Evolutionary conservation across 148 eudicot species (phyloP), one percentile per base, ranked within the genome.

Genomic region (Rhododendron vialii): DNA sequence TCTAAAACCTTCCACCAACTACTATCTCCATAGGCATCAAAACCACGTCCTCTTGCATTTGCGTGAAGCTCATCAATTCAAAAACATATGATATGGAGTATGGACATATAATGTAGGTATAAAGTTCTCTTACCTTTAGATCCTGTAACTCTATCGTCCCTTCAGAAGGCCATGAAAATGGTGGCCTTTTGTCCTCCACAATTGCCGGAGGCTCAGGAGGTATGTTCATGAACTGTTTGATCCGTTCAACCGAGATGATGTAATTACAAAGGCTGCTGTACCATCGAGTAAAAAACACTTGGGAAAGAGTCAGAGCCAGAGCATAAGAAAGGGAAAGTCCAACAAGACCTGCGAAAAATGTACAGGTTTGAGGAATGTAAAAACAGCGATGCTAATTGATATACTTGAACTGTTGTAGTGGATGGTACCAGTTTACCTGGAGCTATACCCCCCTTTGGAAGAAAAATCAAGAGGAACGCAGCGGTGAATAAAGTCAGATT

Each of bases 271-370:
- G 87, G 81, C 85, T 92, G 88, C 95, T 88, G 82, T 90, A 91
- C 92, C 91, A 93, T 74, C 92, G 82, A 26, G 86, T 91, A 83
- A 94, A 59, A 86, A 93, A 94, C 59, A 87, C 92, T 67, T 94
- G 94, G 43, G 94, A 87, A 51, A 83, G 79, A 5, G 94, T 91
- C 43, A 92, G 75, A 38, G 92, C 86, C 74, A 94, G 87, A 11
- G 96, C 96, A 88, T 95, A 94, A 2, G 98, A 94, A 69, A 95
- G 95, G 59, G 96, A 95, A 1, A 95, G 95, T 51, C 98, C 98
- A 33, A 95, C 93, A 57, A 93, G 90, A 47, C 98, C 98, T 95
- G 89, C 43, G 69, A 82, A 50, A 53, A 35, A 59, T 14, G 28
- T 12, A 17, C 28, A 20, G 7, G 3, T 73, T 43, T 84, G 65